Base-by-base conservation (phyloP, 805 yeast genomes). In the Nakazawaea wyomingensis region DNA sequence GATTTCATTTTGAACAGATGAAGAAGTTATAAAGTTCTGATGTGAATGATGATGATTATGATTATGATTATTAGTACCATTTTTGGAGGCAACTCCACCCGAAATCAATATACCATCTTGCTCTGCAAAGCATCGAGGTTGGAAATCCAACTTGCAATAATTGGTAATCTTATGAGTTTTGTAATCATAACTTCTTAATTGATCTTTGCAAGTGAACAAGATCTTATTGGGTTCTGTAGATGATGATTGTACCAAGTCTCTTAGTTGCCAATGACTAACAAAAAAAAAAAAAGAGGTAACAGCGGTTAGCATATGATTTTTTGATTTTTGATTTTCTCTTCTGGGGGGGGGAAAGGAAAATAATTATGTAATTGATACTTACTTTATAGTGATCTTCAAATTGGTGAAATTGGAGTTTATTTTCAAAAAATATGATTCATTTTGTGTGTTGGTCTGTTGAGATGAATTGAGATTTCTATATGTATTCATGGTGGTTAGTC, bases 191-290 rank as follows among this genome's bases (percentile, higher is more conserved):
- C 62, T 47, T 48, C 72, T 69, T 26, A 85, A 70, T 18, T 71
- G 56, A 46, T 76, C 78, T 33, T 78, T 77, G 45, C 66, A 66
- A 1, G 89, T 81, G 56, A 80, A 85, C 44, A 74, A 69, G 7
- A 85, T 64, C 34, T 68, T 68, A 47, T 72, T 56, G 48, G 69
- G 60, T 43, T 58, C 45, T 37, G 53, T 48, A 43, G 81, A 58
- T 14, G 69, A 63, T 13, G 74, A 72, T 50, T 79, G 75, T 5
- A 88, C 66, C 54, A 88, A 69, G 55, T 88, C 91, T 29, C 95
- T 69, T 26, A 88, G 67, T 59, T 87, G 96, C 95, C 95, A 88
- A 64, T 87, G 80, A 41, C 69, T 68, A 34, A 60, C 14, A n/a
- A 16, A 43, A 37, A 9, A 11, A 24, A 24, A 11, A 11, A 24